phyloP scores from a whole-genome alignment of 495 filamentous ascomycete species.

The Rostrohypoxylon terebratum region DNA sequence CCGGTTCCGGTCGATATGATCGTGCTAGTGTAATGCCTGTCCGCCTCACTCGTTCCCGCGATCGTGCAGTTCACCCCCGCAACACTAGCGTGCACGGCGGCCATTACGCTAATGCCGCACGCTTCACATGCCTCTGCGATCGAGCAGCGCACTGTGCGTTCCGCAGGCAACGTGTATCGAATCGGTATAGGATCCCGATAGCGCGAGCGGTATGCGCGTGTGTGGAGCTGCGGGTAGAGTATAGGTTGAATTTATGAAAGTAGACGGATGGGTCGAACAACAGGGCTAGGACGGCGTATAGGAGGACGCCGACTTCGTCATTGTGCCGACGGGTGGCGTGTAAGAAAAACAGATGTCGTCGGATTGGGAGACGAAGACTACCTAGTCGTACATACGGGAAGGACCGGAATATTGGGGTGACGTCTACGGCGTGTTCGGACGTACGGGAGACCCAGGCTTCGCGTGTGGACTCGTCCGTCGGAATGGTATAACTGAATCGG shows the following conservation, averaged over 20 bases:
- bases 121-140: background rate
- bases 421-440: constrained; percentile 3
- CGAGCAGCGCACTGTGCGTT: background rate
- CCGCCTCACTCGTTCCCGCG: background rate
- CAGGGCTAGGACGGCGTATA: constrained; percentile 32
- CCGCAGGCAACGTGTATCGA: background rate
- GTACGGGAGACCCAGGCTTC: constrained; percentile 9
- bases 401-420: constrained; percentile 11
- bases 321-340: constrained; percentile 52
- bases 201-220: background rate
- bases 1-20: background rate
- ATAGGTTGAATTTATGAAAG: background rate
- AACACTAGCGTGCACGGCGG: background rate
- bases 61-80: background rate
- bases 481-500: constrained; percentile 43
- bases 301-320: constrained; percentile 49
- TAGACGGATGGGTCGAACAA: background rate
- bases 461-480: constrained; percentile 44
- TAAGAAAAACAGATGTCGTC: constrained; percentile 37
- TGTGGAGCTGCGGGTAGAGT: too few relatives aligned
- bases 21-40: background rate
- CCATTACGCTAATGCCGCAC: background rate
- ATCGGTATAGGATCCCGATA: background rate
- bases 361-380: constrained; percentile 18
- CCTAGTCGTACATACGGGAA: constrained; percentile 12